Conservation (phyloP, 495 filamentous ascomycete species). For the Elasticomyces elasticus region DNA sequence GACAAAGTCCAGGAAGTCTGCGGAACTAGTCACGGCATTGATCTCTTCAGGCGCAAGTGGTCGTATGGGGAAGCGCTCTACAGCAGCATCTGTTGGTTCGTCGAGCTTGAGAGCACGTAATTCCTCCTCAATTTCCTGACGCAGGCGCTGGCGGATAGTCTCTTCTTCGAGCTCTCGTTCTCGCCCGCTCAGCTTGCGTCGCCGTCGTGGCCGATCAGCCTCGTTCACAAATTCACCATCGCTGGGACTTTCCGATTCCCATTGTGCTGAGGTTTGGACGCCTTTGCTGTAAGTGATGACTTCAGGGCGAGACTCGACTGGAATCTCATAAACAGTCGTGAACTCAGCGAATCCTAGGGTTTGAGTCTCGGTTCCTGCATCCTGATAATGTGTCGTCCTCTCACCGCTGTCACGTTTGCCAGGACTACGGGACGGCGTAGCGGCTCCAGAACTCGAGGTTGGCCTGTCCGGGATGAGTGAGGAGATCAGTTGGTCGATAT, state of each 20-base stretch:
- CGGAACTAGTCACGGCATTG: constrained; percentile 78
- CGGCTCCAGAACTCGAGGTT: constrained; percentile 41
- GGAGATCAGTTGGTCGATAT: constrained; percentile 75
- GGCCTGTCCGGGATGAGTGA: constrained; percentile 62
- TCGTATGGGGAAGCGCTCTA: constrained; percentile 60
- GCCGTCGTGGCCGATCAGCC: constrained; percentile 32
- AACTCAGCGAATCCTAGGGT: constrained; percentile 59
- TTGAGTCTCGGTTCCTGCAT: constrained; percentile 34
- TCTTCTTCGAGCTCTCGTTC: constrained; percentile 78
- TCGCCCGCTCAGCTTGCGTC: constrained; percentile 63
- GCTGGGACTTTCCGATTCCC: constrained; percentile 18
- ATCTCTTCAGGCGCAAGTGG: constrained; percentile 76
- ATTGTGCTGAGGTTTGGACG: constrained; percentile 64
- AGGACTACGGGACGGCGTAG: constrained; percentile 4
- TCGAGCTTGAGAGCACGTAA: constrained; percentile 52
- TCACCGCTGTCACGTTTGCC: constrained; percentile 49
- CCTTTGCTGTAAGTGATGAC: constrained; percentile 89
- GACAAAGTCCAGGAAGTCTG: constrained; percentile 91
- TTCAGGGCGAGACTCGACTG: constrained; percentile 47
- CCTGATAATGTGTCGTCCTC: constrained; percentile 39
- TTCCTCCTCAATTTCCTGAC: constrained; percentile 88
- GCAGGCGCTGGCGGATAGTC: constrained; percentile 72
- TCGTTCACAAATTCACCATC: neutral
- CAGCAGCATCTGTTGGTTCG: constrained; percentile 37
- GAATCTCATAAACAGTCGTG: constrained; percentile 64